These are phyloP conservation scores for Aspergillus brunneoviolaceus DNA, from an alignment of 2,329 filamentous ascomycete genomes.

Conservation along the genomic window DNA sequence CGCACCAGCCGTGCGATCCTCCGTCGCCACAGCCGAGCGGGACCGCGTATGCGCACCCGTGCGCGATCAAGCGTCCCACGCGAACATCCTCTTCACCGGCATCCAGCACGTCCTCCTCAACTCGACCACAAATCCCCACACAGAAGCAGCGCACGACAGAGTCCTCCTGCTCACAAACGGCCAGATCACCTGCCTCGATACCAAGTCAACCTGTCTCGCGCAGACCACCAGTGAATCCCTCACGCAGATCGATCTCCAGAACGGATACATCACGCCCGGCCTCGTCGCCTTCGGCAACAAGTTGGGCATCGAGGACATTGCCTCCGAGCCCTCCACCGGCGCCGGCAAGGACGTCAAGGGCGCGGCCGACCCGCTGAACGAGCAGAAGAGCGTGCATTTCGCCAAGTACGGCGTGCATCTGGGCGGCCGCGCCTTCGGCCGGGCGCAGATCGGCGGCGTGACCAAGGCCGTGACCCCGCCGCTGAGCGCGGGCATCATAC, in stretches of 20 bases:
- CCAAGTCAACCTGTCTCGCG: background rate
- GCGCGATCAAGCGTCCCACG: too few relatives aligned
- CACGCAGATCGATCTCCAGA: background rate
- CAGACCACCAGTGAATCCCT: background rate
- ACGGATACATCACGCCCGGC: constrained; percentile 6
- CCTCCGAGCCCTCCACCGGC: constrained; percentile 55
- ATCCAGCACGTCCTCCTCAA: too few relatives aligned
- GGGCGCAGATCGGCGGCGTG: constrained; percentile 56
- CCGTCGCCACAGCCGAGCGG: too few relatives aligned
- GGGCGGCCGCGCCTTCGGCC: constrained; percentile 57
- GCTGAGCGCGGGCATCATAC: constrained; percentile 48
- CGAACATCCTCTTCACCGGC: too few relatives aligned
- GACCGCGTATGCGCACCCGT: too few relatives aligned
- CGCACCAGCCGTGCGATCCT: too few relatives aligned
- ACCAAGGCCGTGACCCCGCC: constrained; percentile 61
- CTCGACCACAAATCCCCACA: too few relatives aligned
- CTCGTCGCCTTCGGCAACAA: constrained; percentile 34
- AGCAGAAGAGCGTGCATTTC: constrained; percentile 17
- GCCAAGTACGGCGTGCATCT: constrained; percentile 50
- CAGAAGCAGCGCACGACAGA: background rate
- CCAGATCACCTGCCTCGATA: background rate
- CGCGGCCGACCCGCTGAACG: constrained; percentile 44
- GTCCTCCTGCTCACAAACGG: background rate
- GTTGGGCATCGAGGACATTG: constrained; percentile 48
- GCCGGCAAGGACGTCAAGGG: constrained; percentile 50